Percentiles rank a stretch among this genome's conserved stretches.
Conservation (phyloP, 306 rosid species). For the Hylodesmum podocarpum region DNA sequence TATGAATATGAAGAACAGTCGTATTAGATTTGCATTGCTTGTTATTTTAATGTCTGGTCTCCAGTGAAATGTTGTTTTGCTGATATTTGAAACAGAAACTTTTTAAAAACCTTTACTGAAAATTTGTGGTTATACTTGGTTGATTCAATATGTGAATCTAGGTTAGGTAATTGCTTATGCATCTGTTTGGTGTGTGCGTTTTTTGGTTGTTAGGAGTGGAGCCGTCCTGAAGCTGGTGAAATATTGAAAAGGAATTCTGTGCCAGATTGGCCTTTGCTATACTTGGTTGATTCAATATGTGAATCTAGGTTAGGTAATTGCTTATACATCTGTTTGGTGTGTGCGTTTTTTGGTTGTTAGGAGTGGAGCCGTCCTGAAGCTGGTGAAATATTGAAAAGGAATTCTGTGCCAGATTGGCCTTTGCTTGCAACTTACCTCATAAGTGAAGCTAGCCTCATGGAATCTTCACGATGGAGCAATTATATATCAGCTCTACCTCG, state of each 20-base stretch:
- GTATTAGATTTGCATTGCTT: neutral
- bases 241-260: constrained; percentile 69
- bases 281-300: too few relatives aligned
- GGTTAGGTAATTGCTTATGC: neutral
- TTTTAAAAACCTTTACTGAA: neutral
- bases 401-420: constrained; percentile 96
- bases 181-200: neutral
- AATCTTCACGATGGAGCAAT: constrained; percentile 88
- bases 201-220: constrained; percentile 69
- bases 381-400: constrained; percentile 67
- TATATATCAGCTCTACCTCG: constrained; percentile 92
- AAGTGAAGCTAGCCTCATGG: constrained; percentile 82
- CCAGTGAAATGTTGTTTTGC: neutral
- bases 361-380: constrained; percentile 79
- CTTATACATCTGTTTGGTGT: constrained; percentile 11
- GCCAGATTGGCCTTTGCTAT: constrained; percentile 96
- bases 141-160: neutral
- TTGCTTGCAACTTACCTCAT: constrained; percentile 87
- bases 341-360: constrained; percentile 39
- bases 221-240: constrained; percentile 65
- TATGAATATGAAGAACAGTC: neutral
- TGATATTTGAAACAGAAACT: neutral
- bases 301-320: neutral
- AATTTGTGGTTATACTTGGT: neutral
- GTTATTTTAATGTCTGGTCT: neutral